phyloP scores from a whole-genome alignment of 495 filamentous ascomycete genomes.

The Clohesyomyces aquaticus region DNA sequence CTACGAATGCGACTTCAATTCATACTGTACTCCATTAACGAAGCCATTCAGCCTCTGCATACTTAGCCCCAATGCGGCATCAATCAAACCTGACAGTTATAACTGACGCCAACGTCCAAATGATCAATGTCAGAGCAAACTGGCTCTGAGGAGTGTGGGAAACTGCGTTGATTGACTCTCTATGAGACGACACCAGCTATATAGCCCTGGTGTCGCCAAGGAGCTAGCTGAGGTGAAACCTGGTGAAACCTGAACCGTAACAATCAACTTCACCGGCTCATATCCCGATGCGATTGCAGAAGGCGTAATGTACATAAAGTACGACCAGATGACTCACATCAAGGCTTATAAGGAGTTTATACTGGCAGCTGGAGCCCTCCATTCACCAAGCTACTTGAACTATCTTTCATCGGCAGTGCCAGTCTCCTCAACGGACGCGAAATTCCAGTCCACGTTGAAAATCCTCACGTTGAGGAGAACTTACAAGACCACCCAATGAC shows the following conservation, averaged over 20 bases:
- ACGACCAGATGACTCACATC: no score
- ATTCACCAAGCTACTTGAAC: conserved; percentile 17
- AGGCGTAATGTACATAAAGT: no score
- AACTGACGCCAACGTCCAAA: background rate
- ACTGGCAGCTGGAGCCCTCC: conserved; percentile 2
- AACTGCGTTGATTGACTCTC: no score
- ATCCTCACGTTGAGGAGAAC: conserved; percentile 6
- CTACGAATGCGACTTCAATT: background rate
- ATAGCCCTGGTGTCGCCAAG: no score
- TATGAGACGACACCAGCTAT: no score
- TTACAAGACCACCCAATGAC: conserved; percentile 11
- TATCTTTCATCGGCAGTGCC: conserved; percentile 14
- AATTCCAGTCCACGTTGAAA: background rate
- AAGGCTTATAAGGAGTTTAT: no score
- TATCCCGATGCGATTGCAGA: no score
- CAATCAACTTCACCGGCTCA: no score
- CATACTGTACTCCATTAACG: background rate
- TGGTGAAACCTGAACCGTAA: no score
- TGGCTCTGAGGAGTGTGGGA: no score
- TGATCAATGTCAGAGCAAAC: no score
- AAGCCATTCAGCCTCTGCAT: background rate
- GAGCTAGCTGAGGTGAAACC: no score
- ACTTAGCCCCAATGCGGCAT: background rate
- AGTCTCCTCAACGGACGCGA: background rate
- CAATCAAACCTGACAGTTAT: background rate